Base-by-base conservation (phyloP, 169 alveolate species). In the Cryptosporidium tyzzeri region DNA sequence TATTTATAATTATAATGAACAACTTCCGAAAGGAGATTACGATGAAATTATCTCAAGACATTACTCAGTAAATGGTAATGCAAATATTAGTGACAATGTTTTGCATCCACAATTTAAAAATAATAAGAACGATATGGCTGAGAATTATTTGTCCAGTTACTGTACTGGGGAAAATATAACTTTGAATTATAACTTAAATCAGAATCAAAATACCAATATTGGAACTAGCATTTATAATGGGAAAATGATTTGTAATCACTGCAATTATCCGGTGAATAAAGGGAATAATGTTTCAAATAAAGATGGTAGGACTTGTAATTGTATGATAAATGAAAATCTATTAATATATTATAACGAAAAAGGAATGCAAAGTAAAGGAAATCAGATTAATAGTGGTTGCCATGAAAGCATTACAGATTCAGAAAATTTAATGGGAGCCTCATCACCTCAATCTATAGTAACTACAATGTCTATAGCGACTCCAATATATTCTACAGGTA, bases 371-470 rank as follows among this genome's bases (percentile, higher is more conserved):
- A 59, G 31, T 33, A 73, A 55, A n/a, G 53, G 51, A 51, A 51
- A 41, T n/a, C 86, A 55, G 39, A 41, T 53, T 51, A 69, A 33
- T 41, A 69, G 21, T 39, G 33, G 58, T 5, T 23, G 58, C 8
- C 29, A 31, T 16, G 62, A 69, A 69, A 41, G n/a, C 18, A 45
- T 23, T 12, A 23, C 16, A 69, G 84, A 69, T 44, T 37, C 62
- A 51, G 86, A 59, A 35, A 51, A 39, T 31, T n/a, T 73, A 16
- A 8, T 73, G 26, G 71, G 70, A 18, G 23, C 71, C 5, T 73
- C 39, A 53, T 53, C 86, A 3, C 86, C 86, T 3, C 86, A 73
- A 33, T 73, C 86, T 3, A 73, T 73, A 55, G 55, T 73, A 23
- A 55, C 86, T 18, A 55, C 86, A 35, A 53, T 73, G 53, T 73